Conservation (phyloP, 2,329 filamentous ascomycete species). For the Lachnellula occidentalis region DNA sequence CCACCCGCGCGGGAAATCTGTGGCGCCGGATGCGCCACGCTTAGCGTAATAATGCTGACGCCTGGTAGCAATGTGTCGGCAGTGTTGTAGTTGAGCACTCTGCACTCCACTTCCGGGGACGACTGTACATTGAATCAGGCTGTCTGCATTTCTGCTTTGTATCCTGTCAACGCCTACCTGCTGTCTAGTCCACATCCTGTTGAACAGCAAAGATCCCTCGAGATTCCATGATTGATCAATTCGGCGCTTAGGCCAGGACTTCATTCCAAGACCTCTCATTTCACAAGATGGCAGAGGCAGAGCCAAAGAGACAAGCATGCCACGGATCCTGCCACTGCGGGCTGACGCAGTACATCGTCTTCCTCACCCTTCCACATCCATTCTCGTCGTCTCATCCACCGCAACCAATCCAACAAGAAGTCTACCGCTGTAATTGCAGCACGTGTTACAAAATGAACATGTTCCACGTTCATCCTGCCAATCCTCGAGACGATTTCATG, state of each 20-base stretch:
- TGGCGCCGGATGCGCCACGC: too few relatives aligned
- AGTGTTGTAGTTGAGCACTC: too few relatives aligned
- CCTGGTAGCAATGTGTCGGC: too few relatives aligned
- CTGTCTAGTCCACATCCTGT: constrained; percentile 1
- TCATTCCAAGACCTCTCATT: constrained; percentile 20
- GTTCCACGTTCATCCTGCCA: constrained; percentile 38
- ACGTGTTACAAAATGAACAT: constrained; percentile 42
- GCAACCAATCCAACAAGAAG: constrained; percentile 10
- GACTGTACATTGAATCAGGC: neutral
- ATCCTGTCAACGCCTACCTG: constrained; percentile 10
- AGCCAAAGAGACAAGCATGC: constrained; percentile 22
- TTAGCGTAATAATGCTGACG: too few relatives aligned
- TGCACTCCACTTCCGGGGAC: too few relatives aligned
- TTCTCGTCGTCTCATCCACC: constrained; percentile 16
- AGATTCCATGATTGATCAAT: constrained; percentile 14
- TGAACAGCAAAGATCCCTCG: constrained; percentile 6
- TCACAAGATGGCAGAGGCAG: constrained; percentile 26
- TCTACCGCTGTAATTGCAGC: constrained; percentile 39
- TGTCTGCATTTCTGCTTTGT: constrained; percentile 8
- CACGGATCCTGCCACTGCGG: constrained; percentile 43
- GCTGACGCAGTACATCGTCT: constrained; percentile 37
- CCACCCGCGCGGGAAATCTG: too few relatives aligned
- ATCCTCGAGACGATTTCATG: constrained; percentile 38
- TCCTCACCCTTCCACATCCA: constrained; percentile 36
- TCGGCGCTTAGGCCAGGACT: constrained; percentile 12